phyloP scores from a whole-genome alignment of 1,284 basidiomycete genomes.

The Chalciporus sp. region DNA sequence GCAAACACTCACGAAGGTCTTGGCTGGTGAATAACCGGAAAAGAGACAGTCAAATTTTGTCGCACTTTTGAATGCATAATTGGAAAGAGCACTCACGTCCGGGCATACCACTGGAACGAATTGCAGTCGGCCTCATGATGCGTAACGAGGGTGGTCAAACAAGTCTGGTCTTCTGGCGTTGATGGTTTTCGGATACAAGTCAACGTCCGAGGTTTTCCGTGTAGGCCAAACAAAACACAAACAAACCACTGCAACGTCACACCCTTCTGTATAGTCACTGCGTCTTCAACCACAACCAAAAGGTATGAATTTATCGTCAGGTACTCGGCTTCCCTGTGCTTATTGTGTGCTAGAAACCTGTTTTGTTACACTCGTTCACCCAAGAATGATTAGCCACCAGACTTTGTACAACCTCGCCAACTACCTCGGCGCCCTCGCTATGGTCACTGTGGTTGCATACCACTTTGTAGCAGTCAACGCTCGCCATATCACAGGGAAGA shows the following conservation, averaged over 20 bases:
- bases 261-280: no score
- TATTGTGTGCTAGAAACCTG: not conserved
- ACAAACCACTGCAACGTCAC: slow-evolving; percentile 21
- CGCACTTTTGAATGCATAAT: not conserved
- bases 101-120: slow-evolving; percentile 60
- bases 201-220: slow-evolving; percentile 36
- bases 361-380: slow-evolving; percentile 10
- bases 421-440: slow-evolving; percentile 78
- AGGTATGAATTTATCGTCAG: slow-evolving; percentile 12
- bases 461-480: slow-evolving; percentile 88
- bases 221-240: slow-evolving; percentile 33
- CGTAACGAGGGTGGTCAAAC: slow-evolving; percentile 8
- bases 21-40: slow-evolving; percentile 38
- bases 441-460: slow-evolving; percentile 82
- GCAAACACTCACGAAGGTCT: slow-evolving; percentile 64
- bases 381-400: slow-evolving; percentile 71
- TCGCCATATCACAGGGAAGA: slow-evolving; percentile 44
- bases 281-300: not conserved
- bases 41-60: slow-evolving; percentile 10
- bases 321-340: not conserved
- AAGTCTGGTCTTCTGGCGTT: not conserved
- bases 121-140: slow-evolving; percentile 68
- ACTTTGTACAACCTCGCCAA: slow-evolving; percentile 86
- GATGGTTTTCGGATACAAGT: not conserved
- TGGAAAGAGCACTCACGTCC: slow-evolving; percentile 54